phyloP scores from a whole-genome alignment of 371 early-diverging fungal genomes.

The Saksenaea vasiformis region DNA sequence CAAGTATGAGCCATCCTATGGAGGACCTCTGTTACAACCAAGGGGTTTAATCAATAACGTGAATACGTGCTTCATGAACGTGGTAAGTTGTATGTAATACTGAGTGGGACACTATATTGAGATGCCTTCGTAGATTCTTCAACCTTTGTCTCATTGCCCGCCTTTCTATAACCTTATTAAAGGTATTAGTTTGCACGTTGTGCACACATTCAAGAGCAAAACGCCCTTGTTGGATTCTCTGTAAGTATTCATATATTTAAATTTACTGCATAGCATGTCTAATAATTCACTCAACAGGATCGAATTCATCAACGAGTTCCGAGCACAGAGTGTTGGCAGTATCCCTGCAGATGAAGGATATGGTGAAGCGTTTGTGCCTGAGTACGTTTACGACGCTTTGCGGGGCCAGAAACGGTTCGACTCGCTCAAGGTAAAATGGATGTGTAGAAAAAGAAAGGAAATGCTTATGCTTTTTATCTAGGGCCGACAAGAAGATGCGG shows the following conservation, averaged over 20 bases:
- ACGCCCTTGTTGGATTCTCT: constrained; percentile 85
- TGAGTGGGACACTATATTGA: background rate
- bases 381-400: constrained; percentile 90
- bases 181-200: constrained; percentile 64
- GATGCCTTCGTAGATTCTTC: constrained; percentile 61
- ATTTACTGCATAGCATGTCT: background rate
- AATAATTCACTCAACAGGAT: constrained; percentile 49
- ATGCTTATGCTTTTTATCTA: constrained; percentile 7
- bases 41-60: constrained; percentile 94
- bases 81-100: constrained; percentile 48
- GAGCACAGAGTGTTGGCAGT: constrained; percentile 18
- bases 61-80: constrained; percentile 98
- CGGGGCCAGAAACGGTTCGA: constrained; percentile 78
- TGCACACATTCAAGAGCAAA: constrained; percentile 70
- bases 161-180: constrained; percentile 88
- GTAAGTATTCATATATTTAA: constrained; percentile 42
- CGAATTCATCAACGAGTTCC: constrained; percentile 78
- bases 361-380: constrained; percentile 88
- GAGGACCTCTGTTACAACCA: constrained; percentile 68
- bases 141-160: constrained; percentile 84
- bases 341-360: constrained; percentile 41
- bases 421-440: constrained; percentile 58
- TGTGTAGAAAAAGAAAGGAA: background rate
- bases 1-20: constrained; percentile 54
- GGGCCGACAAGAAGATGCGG: constrained; percentile 97